Conservation (phyloP, 1,284 basidiomycete genomes). For the Trichosporon ovoides region DNA sequence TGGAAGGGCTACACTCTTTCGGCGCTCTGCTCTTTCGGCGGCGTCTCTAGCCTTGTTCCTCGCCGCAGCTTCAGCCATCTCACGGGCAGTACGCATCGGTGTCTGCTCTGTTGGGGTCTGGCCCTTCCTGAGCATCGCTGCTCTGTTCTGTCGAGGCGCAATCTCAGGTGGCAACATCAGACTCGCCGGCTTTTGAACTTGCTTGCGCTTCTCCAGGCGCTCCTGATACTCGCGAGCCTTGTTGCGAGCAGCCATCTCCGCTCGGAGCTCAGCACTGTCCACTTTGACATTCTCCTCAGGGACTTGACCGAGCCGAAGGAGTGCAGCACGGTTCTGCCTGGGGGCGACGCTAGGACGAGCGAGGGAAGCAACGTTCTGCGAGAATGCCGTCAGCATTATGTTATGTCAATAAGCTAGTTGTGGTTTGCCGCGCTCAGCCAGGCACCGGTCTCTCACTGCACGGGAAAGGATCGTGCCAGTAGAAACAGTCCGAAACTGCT, state of each 20-base stretch:
- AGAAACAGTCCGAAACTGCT: too few relatives aligned
- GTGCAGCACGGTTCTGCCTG: constrained; percentile 27
- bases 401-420: not conserved
- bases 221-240: constrained; percentile 28
- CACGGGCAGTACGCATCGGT: constrained; percentile 8
- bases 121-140: constrained; percentile 17
- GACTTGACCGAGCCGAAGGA: constrained; percentile 21
- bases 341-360: constrained; percentile 30
- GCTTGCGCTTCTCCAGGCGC: constrained; percentile 26
- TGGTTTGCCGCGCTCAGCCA: not conserved
- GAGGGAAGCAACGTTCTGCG: constrained; percentile 32
- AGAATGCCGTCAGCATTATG: constrained; percentile 3
- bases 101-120: not conserved
- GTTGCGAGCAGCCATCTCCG: constrained; percentile 13
- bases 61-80: constrained; percentile 24
- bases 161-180: constrained; percentile 16
- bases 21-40: constrained; percentile 27
- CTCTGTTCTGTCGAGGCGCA: constrained; percentile 17
- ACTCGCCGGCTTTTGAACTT: constrained; percentile 27
- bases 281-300: constrained; percentile 3
- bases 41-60: constrained; percentile 29
- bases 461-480: not conserved
- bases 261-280: not conserved
- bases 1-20: constrained; percentile 31
- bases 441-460: not conserved